Evolutionary conservation across 106 monocot genomes (phyloP).

Genomic region (Narthecium ossifragum): DNA sequence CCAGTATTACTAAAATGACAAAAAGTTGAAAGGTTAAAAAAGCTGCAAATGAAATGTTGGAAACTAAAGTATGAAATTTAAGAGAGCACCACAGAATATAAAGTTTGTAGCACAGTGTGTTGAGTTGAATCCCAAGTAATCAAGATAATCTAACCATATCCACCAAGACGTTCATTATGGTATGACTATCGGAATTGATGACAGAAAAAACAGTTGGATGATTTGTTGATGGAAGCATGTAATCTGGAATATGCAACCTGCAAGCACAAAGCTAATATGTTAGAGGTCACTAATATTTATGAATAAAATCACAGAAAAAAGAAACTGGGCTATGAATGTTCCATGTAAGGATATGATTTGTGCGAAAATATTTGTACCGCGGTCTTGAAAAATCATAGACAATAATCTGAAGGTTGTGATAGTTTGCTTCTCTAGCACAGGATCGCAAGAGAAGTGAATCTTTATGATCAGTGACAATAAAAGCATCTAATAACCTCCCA

Average conservation of each 20-base stretch:
- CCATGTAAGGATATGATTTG: background rate
- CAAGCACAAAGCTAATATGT: too few relatives aligned
- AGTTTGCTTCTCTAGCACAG: constrained; percentile 87
- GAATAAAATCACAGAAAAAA: background rate
- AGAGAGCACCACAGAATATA: too few relatives aligned
- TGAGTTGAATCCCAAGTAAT: constrained; percentile 1
- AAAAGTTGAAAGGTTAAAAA: too few relatives aligned
- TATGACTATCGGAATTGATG: constrained; percentile 67
- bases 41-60: too few relatives aligned
- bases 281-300: too few relatives aligned
- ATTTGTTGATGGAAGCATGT: constrained; percentile 71
- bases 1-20: too few relatives aligned
- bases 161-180: constrained; percentile 79
- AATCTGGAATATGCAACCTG: constrained; percentile 67
- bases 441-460: constrained; percentile 71
- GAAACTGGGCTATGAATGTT: background rate
- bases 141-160: constrained; percentile 67
- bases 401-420: constrained; percentile 75
- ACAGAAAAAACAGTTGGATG: constrained; percentile 84
- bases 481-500: constrained; percentile 83
- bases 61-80: too few relatives aligned
- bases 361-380: constrained; percentile 31
- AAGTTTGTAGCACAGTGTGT: too few relatives aligned
- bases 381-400: constrained; percentile 90
- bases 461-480: constrained; percentile 83